A percentile compares a stretch with the other conserved stretches of the same genome.
These are phyloP conservation scores for Flueggea neowawraea DNA, from an alignment of 441 rosid species.

Conservation along the genomic window DNA sequence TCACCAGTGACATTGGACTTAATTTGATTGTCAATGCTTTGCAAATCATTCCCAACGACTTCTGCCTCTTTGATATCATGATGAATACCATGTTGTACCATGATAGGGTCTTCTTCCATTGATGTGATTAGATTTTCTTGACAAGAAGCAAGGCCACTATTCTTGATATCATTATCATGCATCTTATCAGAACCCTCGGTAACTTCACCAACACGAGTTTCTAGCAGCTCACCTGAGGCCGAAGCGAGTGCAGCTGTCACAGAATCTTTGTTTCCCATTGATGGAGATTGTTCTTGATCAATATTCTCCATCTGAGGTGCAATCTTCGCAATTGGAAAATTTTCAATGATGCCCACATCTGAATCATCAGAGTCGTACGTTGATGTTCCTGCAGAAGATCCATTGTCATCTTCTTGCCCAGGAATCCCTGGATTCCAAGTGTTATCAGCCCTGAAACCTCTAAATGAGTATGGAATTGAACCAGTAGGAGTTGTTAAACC, in stretches of 20 bases:
- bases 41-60: slow-evolving; percentile 8
- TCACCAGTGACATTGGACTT: too few relatives aligned
- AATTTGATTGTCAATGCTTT: slow-evolving; percentile 10
- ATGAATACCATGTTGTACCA: slow-evolving; percentile 11
- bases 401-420: slow-evolving; percentile 34
- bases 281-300: slow-evolving; percentile 19
- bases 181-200: slow-evolving; percentile 26
- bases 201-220: slow-evolving; percentile 15
- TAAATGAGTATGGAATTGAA: slow-evolving; percentile 23
- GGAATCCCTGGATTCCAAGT: slow-evolving; percentile 58
- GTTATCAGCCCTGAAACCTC: slow-evolving; percentile 34
- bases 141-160: slow-evolving; percentile 17
- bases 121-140: slow-evolving; percentile 22
- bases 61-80: slow-evolving; percentile 18
- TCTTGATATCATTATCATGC: slow-evolving; percentile 14
- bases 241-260: slow-evolving; percentile 24
- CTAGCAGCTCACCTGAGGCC: slow-evolving; percentile 24
- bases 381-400: slow-evolving; percentile 42
- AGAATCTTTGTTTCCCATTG: slow-evolving; percentile 25
- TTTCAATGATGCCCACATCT: slow-evolving; percentile 58
- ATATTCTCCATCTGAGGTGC: slow-evolving; percentile 21
- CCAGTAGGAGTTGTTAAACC: slow-evolving; percentile 34
- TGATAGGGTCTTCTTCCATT: slow-evolving; percentile 3
- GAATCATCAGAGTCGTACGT: slow-evolving; percentile 46
- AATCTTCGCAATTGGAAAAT: slow-evolving; percentile 21